phyloP scores from a whole-genome alignment of 148 eudicot species.

The Chenopodium quinoa region DNA sequence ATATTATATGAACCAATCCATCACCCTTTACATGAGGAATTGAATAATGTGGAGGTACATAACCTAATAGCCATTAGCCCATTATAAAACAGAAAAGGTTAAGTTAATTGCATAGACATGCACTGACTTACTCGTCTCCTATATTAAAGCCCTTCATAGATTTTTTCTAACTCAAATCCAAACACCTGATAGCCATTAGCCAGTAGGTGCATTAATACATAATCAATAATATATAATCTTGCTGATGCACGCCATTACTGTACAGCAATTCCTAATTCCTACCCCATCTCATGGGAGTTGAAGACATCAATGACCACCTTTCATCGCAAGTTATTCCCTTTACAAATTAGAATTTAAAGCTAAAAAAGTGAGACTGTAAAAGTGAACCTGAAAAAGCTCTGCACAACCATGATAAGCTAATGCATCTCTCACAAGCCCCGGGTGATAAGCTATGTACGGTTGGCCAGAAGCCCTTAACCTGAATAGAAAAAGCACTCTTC shows the following conservation, averaged over 20 bases:
- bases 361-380: neutral
- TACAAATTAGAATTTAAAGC: neutral
- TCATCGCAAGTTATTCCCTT: neutral
- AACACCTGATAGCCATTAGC: neutral
- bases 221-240: neutral
- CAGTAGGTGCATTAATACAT: neutral
- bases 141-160: neutral
- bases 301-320: neutral
- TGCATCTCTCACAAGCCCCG: constrained; percentile 84
- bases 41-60: neutral
- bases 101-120: neutral
- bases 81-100: constrained; percentile 1
- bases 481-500: constrained; percentile 19
- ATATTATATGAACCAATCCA: neutral
- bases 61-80: neutral
- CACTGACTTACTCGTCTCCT: neutral
- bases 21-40: neutral
- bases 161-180: neutral
- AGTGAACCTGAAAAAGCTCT: constrained; percentile 88
- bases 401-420: constrained; percentile 96
- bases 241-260: neutral
- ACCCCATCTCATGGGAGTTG: neutral
- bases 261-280: neutral
- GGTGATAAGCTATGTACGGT: constrained; percentile 89
- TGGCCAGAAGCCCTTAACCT: constrained; percentile 84